Percentiles rank a stretch among this genome's conserved stretches.
These are phyloP conservation scores for Trichoderma parareesei DNA, from an alignment of 495 filamentous ascomycete genomes.

Conservation along the genomic window DNA sequence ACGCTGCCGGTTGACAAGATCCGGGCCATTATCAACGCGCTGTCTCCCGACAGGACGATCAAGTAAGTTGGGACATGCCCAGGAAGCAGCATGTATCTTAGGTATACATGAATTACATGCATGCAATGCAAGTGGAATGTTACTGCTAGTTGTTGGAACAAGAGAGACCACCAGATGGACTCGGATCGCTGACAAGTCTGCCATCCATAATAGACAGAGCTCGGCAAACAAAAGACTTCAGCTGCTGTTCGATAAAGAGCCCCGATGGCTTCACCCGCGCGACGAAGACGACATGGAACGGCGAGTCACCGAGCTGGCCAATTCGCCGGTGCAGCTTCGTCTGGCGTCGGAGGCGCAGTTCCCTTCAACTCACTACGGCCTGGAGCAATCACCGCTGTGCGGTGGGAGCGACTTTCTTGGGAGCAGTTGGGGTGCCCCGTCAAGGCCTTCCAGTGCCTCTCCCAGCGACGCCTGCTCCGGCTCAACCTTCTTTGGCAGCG, in stretches of 20 bases:
- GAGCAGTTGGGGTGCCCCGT: neutral
- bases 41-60: slow-evolving; percentile 12
- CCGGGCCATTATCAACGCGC: slow-evolving; percentile 12
- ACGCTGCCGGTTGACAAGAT: slow-evolving; percentile 36
- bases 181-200: too few relatives aligned
- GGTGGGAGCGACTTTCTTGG: neutral
- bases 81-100: too few relatives aligned
- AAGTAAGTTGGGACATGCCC: slow-evolving; percentile 9
- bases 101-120: too few relatives aligned
- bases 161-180: too few relatives aligned
- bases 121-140: too few relatives aligned
- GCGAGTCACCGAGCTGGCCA: slow-evolving; percentile 25
- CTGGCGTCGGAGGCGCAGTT: neutral
- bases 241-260: slow-evolving; percentile 37
- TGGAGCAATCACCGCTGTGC: neutral
- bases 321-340: slow-evolving; percentile 12
- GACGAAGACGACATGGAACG: slow-evolving; percentile 34
- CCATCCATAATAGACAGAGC: slow-evolving; percentile 26
- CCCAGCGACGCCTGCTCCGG: neutral
- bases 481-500: neutral
- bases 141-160: too few relatives aligned
- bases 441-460: neutral
- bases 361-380: neutral
- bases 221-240: slow-evolving; percentile 42
- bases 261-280: slow-evolving; percentile 38